These are phyloP conservation scores for Papilionanthe hybrid DNA, from an alignment of 116 monocot species.

Conservation along the genomic window DNA sequence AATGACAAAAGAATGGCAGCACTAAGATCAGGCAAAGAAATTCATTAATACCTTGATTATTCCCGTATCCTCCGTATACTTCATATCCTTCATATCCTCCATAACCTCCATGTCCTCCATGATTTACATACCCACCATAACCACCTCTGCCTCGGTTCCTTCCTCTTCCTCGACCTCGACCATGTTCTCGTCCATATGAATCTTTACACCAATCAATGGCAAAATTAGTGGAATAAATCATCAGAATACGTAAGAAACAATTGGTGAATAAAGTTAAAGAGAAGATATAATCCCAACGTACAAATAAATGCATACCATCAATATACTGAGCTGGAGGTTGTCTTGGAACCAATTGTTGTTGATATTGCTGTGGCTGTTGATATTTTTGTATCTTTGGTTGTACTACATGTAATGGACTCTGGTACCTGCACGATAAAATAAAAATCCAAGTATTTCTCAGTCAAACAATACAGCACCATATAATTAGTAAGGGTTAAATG, in stretches of 20 bases:
- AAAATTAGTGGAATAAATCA: neutral
- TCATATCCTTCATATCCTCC: conserved; percentile 32
- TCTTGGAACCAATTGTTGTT: conserved; percentile 6
- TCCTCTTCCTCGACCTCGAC: conserved; percentile 39
- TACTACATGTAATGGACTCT: conserved; percentile 64
- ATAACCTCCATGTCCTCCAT: conserved; percentile 26
- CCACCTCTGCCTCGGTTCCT: conserved; percentile 22
- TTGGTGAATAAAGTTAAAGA: neutral
- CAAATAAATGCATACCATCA: conserved; percentile 4
- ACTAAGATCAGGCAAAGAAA: neutral
- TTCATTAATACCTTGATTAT: conserved; percentile 29
- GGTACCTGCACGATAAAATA: neutral
- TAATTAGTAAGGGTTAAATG: neutral
- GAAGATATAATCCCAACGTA: neutral
- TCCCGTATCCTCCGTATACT: conserved; percentile 30
- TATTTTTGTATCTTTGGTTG: conserved; percentile 44
- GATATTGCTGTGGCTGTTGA: conserved; percentile 22
- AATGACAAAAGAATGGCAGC: neutral
- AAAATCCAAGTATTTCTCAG: neutral
- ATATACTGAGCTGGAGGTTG: conserved; percentile 13
- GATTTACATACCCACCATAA: conserved; percentile 19
- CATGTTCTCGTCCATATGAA: conserved; percentile 21
- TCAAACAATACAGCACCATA: neutral
- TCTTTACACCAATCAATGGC: conserved; percentile 10
- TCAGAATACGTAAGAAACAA: neutral